These are phyloP conservation scores for Adansonia madagascariensis DNA, from an alignment of 441 rosid genomes.

Conservation along the genomic window DNA sequence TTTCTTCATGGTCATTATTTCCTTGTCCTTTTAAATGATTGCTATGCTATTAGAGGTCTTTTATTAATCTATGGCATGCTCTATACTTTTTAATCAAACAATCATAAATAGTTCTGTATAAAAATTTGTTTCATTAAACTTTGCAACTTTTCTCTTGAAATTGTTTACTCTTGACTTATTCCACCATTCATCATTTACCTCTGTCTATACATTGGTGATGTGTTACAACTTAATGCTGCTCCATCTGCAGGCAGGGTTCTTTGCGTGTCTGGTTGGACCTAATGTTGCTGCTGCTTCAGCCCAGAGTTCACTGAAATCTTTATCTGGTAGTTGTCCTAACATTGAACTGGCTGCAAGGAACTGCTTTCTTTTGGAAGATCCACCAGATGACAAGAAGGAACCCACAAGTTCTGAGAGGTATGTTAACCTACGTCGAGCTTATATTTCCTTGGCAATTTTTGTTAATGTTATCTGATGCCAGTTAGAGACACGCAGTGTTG, in stretches of 20 bases:
- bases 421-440: constrained; percentile 29
- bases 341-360: constrained; percentile 79
- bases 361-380: constrained; percentile 90
- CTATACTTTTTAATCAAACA: not conserved
- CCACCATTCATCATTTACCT: not conserved
- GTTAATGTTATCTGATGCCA: constrained; percentile 42
- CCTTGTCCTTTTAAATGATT: not conserved
- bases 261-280: constrained; percentile 64
- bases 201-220: not conserved
- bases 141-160: not conserved
- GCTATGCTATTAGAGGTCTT: not conserved
- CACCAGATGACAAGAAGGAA: constrained; percentile 67
- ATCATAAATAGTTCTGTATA: not conserved
- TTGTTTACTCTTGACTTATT: not conserved
- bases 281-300: constrained; percentile 81
- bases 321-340: constrained; percentile 59
- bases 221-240: not conserved
- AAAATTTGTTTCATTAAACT: not conserved
- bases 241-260: constrained; percentile 69
- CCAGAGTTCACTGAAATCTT: constrained; percentile 65
- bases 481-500: constrained; percentile 58
- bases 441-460: constrained; percentile 25
- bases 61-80: not conserved
- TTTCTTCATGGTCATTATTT: not conserved
- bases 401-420: constrained; percentile 59